Percentiles rank a stretch among this genome's conserved stretches.
Conservation (phyloP, 164 flowering plant genomes). For the Aristolochia californica region DNA sequence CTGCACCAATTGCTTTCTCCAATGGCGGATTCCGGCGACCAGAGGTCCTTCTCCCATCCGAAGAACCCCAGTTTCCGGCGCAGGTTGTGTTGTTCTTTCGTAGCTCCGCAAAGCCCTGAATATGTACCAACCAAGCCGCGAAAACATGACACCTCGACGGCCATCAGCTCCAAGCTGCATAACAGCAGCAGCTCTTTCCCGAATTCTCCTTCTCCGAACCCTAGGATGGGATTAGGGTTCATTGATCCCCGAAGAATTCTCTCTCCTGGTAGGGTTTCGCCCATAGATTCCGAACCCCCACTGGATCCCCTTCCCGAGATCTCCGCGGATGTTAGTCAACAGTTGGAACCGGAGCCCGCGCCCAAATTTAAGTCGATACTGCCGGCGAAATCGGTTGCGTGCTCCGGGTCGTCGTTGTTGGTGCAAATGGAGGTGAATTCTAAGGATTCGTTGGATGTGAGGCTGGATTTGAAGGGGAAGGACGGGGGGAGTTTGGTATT, state of each 20-base stretch:
- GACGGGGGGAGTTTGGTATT: conserved; percentile 50
- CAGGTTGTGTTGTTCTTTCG: conserved; percentile 66
- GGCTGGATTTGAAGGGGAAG: conserved; percentile 70
- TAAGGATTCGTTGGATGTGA: conserved; percentile 38
- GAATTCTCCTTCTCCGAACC: conserved; percentile 41
- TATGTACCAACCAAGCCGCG: conserved; percentile 7
- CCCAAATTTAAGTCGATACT: background rate
- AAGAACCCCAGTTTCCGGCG: conserved; percentile 20
- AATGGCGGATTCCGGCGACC: conserved; percentile 22
- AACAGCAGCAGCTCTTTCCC: conserved; percentile 5
- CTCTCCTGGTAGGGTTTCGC: conserved; percentile 91
- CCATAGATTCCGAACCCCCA: conserved; percentile 46
- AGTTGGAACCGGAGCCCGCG: background rate
- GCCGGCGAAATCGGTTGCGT: conserved; percentile 6
- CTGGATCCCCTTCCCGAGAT: conserved; percentile 14
- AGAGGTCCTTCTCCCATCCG: conserved; percentile 9
- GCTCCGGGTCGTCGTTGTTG: background rate
- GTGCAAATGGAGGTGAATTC: conserved; percentile 5
- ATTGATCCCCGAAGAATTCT: conserved; percentile 66
- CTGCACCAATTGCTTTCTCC: no score
- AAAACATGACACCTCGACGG: conserved; percentile 7
- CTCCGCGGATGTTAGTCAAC: conserved; percentile 5
- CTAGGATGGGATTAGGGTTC: conserved; percentile 28
- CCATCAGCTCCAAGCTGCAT: conserved; percentile 24
- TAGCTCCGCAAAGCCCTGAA: conserved; percentile 59